Evolutionary conservation across 2,329 filamentous ascomycete species (phyloP).

Genomic region (Neonectria punicea): DNA sequence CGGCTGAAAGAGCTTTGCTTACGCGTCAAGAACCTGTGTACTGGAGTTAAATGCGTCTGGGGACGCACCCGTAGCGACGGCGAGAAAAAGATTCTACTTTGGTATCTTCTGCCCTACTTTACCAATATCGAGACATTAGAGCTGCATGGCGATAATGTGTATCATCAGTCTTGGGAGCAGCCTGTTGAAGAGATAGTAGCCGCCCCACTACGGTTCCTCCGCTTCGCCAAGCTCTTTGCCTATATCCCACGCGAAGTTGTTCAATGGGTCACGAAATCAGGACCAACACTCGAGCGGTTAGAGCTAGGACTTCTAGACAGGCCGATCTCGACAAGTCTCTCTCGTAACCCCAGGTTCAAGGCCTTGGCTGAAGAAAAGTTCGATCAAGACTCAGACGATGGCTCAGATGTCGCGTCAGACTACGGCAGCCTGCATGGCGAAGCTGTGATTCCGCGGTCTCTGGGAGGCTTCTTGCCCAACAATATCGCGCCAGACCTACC

Average conservation of each 20-base stretch:
- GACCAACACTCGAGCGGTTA: conserved; percentile 5
- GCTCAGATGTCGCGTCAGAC: neutral
- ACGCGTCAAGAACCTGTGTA: conserved; percentile 26
- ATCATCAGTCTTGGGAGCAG: neutral
- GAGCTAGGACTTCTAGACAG: conserved; percentile 31
- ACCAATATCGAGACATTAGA: conserved; percentile 25
- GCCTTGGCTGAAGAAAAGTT: conserved; percentile 3
- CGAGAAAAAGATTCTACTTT: neutral
- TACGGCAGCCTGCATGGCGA: neutral
- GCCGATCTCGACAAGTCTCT: neutral
- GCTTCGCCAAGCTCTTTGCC: conserved; percentile 24
- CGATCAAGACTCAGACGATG: neutral
- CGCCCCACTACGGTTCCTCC: conserved; percentile 1
- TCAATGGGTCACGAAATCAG: conserved; percentile 20
- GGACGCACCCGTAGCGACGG: neutral
- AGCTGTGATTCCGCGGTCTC: conserved; percentile 15
- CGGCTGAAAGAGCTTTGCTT: neutral
- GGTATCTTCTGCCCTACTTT: conserved; percentile 29
- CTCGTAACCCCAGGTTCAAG: neutral
- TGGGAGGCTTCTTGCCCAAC: conserved; percentile 8
- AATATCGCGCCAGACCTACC: neutral
- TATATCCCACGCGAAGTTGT: conserved; percentile 21
- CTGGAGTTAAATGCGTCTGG: neutral
- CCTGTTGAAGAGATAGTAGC: neutral
- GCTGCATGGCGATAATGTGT: conserved; percentile 9